Percentiles rank a stretch among this genome's conserved stretches.
Conservation (phyloP, 2,329 filamentous ascomycete genomes). For the Epichloe sylvatica region DNA sequence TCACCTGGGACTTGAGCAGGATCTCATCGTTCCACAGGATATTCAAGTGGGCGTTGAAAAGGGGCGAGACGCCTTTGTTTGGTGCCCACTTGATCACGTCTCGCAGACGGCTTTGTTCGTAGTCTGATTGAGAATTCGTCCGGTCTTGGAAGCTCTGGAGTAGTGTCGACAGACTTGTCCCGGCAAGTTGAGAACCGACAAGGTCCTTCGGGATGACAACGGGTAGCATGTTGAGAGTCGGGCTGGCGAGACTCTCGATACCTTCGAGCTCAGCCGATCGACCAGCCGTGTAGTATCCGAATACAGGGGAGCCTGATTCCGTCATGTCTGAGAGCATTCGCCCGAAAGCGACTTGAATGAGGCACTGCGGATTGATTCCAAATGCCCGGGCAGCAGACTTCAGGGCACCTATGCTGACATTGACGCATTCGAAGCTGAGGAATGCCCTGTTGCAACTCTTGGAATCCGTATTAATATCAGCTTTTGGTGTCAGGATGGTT, state of each 20-base stretch:
- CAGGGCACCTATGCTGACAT: conserved; percentile 1
- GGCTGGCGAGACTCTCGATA: not conserved
- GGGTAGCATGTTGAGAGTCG: not conserved
- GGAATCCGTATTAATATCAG: not conserved
- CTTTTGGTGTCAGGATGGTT: not conserved
- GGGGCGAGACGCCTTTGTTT: not conserved
- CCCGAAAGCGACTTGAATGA: conserved; percentile 5
- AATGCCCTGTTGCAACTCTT: not conserved
- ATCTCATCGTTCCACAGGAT: conserved; percentile 4
- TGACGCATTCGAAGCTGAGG: conserved; percentile 1
- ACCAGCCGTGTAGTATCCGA: not conserved
- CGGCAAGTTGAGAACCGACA: not conserved
- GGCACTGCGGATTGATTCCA: conserved; percentile 2
- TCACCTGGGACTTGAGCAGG: not conserved
- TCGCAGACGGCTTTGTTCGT: conserved; percentile 4
- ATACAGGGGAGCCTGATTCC: not conserved
- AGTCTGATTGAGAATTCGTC: not conserved
- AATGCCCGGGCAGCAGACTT: conserved; percentile 2
- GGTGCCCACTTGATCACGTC: conserved; percentile 1
- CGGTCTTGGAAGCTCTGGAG: conserved; percentile 1
- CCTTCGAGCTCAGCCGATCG: not conserved
- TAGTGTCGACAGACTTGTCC: not conserved
- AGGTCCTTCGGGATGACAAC: not conserved
- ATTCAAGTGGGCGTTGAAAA: conserved; percentile 4
- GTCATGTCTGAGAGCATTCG: conserved; percentile 1